Evolutionary conservation across 768 basidiomycete genomes (phyloP), one percentile per base, ranked within the genome.

Genomic region (Amanita rubescens): DNA sequence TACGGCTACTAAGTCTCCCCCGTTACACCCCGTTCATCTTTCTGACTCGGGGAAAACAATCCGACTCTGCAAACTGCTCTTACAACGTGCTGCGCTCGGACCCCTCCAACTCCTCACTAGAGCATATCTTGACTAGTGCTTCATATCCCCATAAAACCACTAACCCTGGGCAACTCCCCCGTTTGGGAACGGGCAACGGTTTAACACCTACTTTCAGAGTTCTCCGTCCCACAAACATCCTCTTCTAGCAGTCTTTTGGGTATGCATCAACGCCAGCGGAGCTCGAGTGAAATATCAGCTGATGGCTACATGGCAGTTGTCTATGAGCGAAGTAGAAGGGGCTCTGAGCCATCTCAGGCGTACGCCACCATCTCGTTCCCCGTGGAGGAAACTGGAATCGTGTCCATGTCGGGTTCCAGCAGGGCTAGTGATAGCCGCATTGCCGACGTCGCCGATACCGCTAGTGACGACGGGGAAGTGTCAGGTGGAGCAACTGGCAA

Each of bases 41-140:
- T 20, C 49, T 39, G 32, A 52, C 39, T 39, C 15, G n/a, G n/a
- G n/a, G 32, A 33, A 38, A 42, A 15, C 41, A 51, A 25, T 12
- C 49, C 10, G 39, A 42, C 32, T 44, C 63, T 14, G 39, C 56
- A 4, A 44, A 47, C 24, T 71, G 67, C 59, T 73, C 73, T 2
- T 78, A 75, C 63, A 72, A 70, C 58, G 72, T 76, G n/a, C 67
- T 75, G 34, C 68, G 72, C 17, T 71, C 76, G 5, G 70, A 73
- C 55, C 74, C 75, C 24, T 39, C 69, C 51, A 67, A 64, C 3
- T 59, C 70, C 3, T 75, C 75, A 9, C 67, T 76, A 9, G 67
- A 76, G 50, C 76, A 76, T 43, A 67, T 76, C 46, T 63, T 72
- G 7, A 72, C 76, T 32, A 73, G 71, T 59, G 69, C 66, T 19